Evolutionary conservation across 2,329 filamentous ascomycete genomes (phyloP).

Genomic region (Epichloe typhina): DNA sequence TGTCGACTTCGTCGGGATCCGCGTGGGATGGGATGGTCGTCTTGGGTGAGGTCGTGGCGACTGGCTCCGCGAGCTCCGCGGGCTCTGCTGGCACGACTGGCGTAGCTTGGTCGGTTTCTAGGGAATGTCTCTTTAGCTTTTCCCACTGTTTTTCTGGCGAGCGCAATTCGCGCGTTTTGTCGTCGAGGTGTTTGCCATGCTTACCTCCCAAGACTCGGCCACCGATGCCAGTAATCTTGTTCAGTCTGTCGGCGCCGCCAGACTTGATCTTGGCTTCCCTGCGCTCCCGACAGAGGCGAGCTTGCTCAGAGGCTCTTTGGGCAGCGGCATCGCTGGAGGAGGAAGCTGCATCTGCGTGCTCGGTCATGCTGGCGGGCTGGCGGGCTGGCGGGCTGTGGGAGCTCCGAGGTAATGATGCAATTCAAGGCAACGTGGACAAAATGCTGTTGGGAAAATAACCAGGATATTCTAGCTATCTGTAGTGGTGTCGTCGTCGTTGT

Average conservation of each 20-base stretch:
- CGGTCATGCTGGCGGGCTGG: constrained; percentile 22
- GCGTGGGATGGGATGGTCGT: constrained; percentile 20
- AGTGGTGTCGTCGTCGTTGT: not conserved
- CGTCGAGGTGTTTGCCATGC: not conserved
- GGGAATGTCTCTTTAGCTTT: not conserved
- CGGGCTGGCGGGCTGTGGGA: not conserved
- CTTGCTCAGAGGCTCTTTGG: constrained; percentile 47
- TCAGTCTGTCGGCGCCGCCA: constrained; percentile 55
- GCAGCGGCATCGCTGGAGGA: constrained; percentile 27
- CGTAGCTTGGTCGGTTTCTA: constrained; percentile 5
- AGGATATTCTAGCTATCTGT: no score
- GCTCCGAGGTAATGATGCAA: not conserved
- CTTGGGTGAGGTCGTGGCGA: not conserved
- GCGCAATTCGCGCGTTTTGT: not conserved
- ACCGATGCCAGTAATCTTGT: constrained; percentile 61
- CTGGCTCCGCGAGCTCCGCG: not conserved
- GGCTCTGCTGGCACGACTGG: not conserved
- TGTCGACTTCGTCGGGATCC: constrained; percentile 66
- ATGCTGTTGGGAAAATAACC: not conserved
- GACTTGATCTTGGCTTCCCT: constrained; percentile 67
- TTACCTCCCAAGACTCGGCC: constrained; percentile 23
- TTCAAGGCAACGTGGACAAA: not conserved
- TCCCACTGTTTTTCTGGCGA: not conserved
- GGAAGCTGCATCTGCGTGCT: constrained; percentile 14
- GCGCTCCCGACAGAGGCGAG: constrained; percentile 63